These are phyloP conservation scores for Biscutella laevigata DNA, from an alignment of 441 rosid genomes.

Conservation along the genomic window DNA sequence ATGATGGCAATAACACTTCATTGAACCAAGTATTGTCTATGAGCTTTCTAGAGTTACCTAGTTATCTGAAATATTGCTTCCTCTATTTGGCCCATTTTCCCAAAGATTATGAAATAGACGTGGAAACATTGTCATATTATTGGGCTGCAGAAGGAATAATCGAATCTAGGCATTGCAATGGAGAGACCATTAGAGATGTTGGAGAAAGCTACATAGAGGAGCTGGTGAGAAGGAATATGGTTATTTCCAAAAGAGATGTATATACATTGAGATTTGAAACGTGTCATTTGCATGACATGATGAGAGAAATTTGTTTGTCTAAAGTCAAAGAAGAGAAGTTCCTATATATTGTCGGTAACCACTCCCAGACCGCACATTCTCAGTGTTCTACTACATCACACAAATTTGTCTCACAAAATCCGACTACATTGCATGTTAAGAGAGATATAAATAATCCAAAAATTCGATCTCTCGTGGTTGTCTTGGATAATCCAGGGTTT, in stretches of 20 bases:
- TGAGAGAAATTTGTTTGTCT: conserved; percentile 23
- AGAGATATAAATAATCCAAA: neutral
- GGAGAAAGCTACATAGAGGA: conserved; percentile 12
- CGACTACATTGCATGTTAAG: neutral
- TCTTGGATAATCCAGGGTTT: neutral
- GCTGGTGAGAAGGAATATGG: conserved; percentile 19
- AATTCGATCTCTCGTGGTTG: neutral
- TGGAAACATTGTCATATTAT: neutral
- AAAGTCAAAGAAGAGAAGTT: conserved; percentile 14
- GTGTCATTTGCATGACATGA: conserved; percentile 25
- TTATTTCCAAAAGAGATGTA: conserved; percentile 2
- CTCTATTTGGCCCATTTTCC: conserved; percentile 28
- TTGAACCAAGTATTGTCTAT: neutral
- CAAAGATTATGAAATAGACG: conserved; percentile 8
- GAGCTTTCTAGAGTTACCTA: conserved; percentile 22
- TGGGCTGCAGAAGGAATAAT: conserved; percentile 27
- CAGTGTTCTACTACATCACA: neutral
- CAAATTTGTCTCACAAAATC: neutral
- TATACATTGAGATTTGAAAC: neutral
- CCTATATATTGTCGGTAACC: neutral
- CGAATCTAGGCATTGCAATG: neutral
- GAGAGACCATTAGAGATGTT: neutral
- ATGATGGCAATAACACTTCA: neutral
- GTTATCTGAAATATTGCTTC: conserved; percentile 24
- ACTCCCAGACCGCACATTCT: neutral